Conservation (phyloP, 139 green algal genomes). For the Limnomonas spitsbergensis region DNA sequence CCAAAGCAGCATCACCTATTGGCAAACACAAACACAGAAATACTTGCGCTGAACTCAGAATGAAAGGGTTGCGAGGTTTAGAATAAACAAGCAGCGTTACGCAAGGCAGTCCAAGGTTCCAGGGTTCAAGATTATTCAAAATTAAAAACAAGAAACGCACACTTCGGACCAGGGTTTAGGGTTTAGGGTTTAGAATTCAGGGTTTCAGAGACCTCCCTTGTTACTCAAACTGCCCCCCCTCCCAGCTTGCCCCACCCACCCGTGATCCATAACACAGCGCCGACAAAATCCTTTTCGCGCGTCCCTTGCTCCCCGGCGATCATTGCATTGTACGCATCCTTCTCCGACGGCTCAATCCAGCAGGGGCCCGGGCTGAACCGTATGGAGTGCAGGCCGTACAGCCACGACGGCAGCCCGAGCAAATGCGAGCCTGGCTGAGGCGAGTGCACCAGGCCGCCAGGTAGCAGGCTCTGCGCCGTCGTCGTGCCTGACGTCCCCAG, state of each 20-base stretch:
- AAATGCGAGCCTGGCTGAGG: neutral
- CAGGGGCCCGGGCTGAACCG: constrained; percentile 33
- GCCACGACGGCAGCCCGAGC: constrained; percentile 21
- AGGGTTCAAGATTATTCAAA: neutral
- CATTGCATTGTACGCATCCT: neutral
- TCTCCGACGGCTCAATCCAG: constrained; percentile 29
- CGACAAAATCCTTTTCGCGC: neutral
- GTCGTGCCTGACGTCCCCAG: constrained; percentile 7
- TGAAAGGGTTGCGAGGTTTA: no score
- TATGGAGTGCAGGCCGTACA: constrained; percentile 33
- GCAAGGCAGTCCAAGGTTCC: neutral
- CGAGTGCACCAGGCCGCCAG: neutral
- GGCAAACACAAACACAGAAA: no score
- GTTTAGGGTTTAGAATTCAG: no score
- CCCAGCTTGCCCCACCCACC: no score
- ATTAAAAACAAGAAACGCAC: no score
- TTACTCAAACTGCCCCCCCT: no score
- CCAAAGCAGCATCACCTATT: constrained; percentile 7
- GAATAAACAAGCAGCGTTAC: no score
- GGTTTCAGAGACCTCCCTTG: no score
- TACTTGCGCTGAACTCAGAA: no score
- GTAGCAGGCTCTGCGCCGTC: neutral
- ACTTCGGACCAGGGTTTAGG: no score
- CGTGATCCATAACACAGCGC: constrained; percentile 43
- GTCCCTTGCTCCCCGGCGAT: neutral